These are phyloP conservation scores for Mortierella sp. DNA, from an alignment of 371 early-diverging fungal genomes.

Conservation along the genomic window DNA sequence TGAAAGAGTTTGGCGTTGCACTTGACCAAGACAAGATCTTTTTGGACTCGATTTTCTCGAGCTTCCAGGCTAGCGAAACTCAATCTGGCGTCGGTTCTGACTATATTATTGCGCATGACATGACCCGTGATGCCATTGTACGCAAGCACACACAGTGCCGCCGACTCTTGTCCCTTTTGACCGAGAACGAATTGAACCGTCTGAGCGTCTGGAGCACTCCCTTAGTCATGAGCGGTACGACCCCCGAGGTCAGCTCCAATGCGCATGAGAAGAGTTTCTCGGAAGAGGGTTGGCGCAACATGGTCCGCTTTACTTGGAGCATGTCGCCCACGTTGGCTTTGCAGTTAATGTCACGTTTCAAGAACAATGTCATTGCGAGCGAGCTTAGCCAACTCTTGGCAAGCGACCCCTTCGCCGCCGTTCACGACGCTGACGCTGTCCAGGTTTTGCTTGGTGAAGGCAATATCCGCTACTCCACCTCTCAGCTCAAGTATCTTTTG, in stretches of 20 bases:
- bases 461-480: constrained; percentile 35
- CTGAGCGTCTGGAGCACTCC: constrained; percentile 88
- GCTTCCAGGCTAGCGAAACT: constrained; percentile 58
- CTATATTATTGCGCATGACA: constrained; percentile 36
- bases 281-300: constrained; percentile 81
- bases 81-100: constrained; percentile 30
- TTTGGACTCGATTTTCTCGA: constrained; percentile 64
- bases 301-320: constrained; percentile 86
- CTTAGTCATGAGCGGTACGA: constrained; percentile 50
- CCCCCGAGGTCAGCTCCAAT: constrained; percentile 59
- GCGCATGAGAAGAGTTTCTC: constrained; percentile 59
- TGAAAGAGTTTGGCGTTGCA: constrained; percentile 75
- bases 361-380: constrained; percentile 71
- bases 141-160: constrained; percentile 66
- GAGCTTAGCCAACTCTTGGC: constrained; percentile 78
- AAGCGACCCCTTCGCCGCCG: constrained; percentile 75
- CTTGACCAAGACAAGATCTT: constrained; percentile 76
- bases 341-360: constrained; percentile 81
- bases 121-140: constrained; percentile 59
- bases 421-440: constrained; percentile 82
- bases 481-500: constrained; percentile 74
- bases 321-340: constrained; percentile 84
- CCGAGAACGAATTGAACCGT: constrained; percentile 90
- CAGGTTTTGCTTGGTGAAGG: constrained; percentile 73
- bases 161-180: constrained; percentile 79